Evolutionary conservation across 768 basidiomycete species (phyloP).

Genomic region (Lentinula aciculospora): DNA sequence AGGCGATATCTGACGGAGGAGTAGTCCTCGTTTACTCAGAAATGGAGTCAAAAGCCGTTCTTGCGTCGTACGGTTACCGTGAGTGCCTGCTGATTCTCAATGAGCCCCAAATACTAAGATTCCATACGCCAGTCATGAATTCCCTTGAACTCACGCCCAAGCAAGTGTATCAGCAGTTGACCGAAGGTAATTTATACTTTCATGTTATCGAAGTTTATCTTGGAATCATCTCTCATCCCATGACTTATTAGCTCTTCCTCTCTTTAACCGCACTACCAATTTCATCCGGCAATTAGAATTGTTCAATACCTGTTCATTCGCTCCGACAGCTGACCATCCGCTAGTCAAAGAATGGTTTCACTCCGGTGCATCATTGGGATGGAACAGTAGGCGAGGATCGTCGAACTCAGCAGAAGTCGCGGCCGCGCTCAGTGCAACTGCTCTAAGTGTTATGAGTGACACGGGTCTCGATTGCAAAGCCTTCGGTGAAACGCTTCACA

Average conservation of each 20-base stretch:
- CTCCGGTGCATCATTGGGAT: slow-evolving; percentile 7
- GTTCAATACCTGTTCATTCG: slow-evolving; percentile 35
- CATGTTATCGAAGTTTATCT: not conserved
- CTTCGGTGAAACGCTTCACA: slow-evolving; percentile 1
- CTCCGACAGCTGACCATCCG: slow-evolving; percentile 34
- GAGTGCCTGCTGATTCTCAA: slow-evolving; percentile 16
- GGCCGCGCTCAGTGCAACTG: slow-evolving; percentile 7
- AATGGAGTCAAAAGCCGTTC: slow-evolving; percentile 49
- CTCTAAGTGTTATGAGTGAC: not conserved
- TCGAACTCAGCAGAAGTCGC: not conserved
- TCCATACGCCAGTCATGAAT: slow-evolving; percentile 40
- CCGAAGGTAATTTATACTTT: slow-evolving; percentile 28
- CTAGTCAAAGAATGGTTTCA: slow-evolving; percentile 32
- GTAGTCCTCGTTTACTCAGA: slow-evolving; percentile 50
- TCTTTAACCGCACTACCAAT: slow-evolving; percentile 43
- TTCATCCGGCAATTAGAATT: slow-evolving; percentile 44
- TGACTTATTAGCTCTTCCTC: slow-evolving; percentile 35
- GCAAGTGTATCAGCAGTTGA: slow-evolving; percentile 34
- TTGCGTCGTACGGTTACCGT: slow-evolving; percentile 49
- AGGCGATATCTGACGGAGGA: slow-evolving; percentile 34
- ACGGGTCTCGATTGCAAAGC: not conserved
- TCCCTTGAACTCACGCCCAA: slow-evolving; percentile 28
- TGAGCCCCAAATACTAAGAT: slow-evolving; percentile 6
- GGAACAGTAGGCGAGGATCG: not conserved
- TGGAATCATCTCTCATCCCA: not conserved